Base-by-base conservation (phyloP, 2,329 filamentous ascomycete genomes). In the Phialophora tarda region DNA sequence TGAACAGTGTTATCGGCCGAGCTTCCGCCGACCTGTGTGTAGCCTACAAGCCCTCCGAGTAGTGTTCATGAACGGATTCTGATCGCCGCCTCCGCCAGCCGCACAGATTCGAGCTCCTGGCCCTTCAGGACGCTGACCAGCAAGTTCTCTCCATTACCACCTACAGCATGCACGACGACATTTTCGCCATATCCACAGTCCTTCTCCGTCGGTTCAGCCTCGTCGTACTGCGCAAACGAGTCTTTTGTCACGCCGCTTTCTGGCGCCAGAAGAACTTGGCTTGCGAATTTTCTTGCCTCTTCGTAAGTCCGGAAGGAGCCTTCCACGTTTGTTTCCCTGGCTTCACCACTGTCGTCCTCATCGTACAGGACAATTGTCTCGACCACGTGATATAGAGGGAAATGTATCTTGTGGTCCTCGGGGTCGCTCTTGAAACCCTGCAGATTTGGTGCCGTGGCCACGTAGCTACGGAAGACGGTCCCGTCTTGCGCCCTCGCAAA, bases 181-280 rank as follows among this genome's bases (percentile, higher is more conserved):
- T 76, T 75, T 55, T 75, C 74, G 1, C 74, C 74, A 66, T 71
- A 75, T 21, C 73, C 74, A 34, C 73, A 75, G 41, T 76, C 74
- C 10, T 58, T 71, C 38, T 75, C 72, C 11, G 63, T 58, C 6
- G 67, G 64, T 2, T 28, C 72, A 0, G 73, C 74, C 62, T 75
- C 72, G 21, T 72, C 71, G 58, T 75, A 76, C 64, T 71, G 57
- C 0, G 64, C 73, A 65, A 72, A 76, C 7, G 66, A 74, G 44
- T 75, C 73, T 50, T 71, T 71, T 12, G 69, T 69, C 23, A 73
- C 53, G 4, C 67, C 70, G 41, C 70, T 63, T 58, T 71, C 69
- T 1, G 63, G 62, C 2, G 63, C 63, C 24, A 75, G 56, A 23
- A 75, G 63, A 10, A 73, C 71, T 11, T 59, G 28, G 47, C 51